phyloP scores from a whole-genome alignment of 163 green algal genomes.

The Chlorella variabilis region DNA sequence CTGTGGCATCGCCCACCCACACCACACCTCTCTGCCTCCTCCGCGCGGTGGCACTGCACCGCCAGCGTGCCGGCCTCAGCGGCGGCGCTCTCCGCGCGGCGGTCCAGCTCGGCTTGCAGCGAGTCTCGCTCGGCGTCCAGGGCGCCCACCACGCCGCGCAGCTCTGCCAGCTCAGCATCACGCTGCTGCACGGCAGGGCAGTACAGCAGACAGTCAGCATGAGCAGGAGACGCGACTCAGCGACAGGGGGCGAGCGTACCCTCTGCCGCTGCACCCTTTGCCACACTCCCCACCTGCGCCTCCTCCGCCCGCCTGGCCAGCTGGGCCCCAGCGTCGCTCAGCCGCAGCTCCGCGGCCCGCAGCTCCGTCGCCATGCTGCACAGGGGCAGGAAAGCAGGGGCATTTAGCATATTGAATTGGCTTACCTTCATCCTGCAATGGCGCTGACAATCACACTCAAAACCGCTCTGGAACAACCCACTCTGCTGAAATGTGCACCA shows the following conservation, averaged over 20 bases:
- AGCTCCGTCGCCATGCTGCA: constrained; percentile 38
- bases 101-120: constrained; percentile 32
- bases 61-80: neutral
- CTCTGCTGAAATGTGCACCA: neutral
- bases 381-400: neutral
- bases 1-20: neutral
- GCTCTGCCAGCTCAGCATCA: constrained; percentile 22
- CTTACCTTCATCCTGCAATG: too few species aligned
- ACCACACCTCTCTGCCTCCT: constrained; percentile 2
- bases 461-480: too few species aligned
- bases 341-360: constrained; percentile 17
- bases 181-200: neutral
- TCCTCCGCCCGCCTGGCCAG: neutral
- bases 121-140: constrained; percentile 31
- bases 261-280: neutral
- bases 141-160: constrained; percentile 24
- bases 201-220: neutral
- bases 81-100: neutral
- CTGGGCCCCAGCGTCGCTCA: constrained; percentile 16
- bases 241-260: neutral
- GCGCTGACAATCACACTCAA: too few species aligned
- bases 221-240: neutral
- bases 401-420: too few species aligned
- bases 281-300: constrained; percentile 14
- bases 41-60: neutral